phyloP scores from a whole-genome alignment of 352 stramenopile species.

The Globisporangium perplexum region DNA sequence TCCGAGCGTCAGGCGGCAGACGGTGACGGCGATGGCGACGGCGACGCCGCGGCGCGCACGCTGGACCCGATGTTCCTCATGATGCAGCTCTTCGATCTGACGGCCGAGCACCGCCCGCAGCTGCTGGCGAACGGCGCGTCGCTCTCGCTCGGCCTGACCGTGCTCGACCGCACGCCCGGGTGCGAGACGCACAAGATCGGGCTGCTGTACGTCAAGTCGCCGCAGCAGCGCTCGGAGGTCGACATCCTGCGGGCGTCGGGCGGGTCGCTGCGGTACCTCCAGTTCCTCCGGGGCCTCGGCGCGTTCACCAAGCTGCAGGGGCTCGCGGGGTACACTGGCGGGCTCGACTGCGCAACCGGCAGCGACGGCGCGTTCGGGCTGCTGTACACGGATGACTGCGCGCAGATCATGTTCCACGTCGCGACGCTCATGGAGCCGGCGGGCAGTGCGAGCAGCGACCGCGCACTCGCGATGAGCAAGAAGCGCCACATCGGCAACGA shows the following conservation, averaged over 20 bases:
- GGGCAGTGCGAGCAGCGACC: constrained; percentile 1
- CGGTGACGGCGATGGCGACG: too few relatives aligned
- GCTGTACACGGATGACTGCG: constrained; percentile 58
- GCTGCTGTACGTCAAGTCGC: constrained; percentile 59
- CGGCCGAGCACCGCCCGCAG: constrained; percentile 43
- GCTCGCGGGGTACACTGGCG: constrained; percentile 61
- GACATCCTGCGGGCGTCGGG: constrained; percentile 72
- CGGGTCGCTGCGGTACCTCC: constrained; percentile 68
- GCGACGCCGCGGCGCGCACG: background rate
- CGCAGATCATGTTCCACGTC: constrained; percentile 85
- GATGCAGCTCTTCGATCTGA: constrained; percentile 79
- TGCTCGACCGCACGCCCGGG: constrained; percentile 75
- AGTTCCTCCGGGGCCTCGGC: constrained; percentile 66
- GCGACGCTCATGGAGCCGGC: constrained; percentile 74
- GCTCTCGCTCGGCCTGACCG: constrained; percentile 55
- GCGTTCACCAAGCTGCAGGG: constrained; percentile 63
- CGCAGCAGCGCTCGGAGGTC: constrained; percentile 49
- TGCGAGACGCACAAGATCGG: constrained; percentile 88
- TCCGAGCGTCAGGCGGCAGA: too few relatives aligned
- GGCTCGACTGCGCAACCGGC: constrained; percentile 61
- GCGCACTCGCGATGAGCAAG: constrained; percentile 50
- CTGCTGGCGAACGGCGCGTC: constrained; percentile 48
- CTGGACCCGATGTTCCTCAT: constrained; percentile 73
- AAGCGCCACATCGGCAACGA: constrained; percentile 89
- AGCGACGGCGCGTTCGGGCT: constrained; percentile 76